phyloP scores from a whole-genome alignment of 1,139 yeast genomes.

The Meyerozyma carpophila region DNA sequence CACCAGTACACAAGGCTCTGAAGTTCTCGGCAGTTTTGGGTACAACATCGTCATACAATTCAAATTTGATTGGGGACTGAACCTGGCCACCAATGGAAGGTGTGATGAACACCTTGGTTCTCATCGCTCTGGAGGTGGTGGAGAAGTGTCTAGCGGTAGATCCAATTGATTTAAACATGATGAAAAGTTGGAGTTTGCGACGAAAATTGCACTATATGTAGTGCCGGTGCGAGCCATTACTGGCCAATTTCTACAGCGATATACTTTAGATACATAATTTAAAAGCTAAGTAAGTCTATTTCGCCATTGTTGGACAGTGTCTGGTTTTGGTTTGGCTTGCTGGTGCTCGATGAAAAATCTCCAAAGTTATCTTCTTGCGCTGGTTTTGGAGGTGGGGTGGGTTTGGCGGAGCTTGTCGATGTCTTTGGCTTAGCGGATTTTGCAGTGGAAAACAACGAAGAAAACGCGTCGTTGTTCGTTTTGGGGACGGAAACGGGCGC shows the following conservation, averaged over 20 bases:
- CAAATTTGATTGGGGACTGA: slow-evolving; percentile 30
- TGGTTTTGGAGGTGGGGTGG: slow-evolving; percentile 5
- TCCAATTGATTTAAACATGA: slow-evolving; percentile 4
- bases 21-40: slow-evolving; percentile 99
- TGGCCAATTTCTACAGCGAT: neutral
- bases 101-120: slow-evolving; percentile 23
- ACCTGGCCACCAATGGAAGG: slow-evolving; percentile 9
- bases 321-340: slow-evolving; percentile 10
- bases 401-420: slow-evolving; percentile 5
- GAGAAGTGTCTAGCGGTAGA: slow-evolving; percentile 32
- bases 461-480: slow-evolving; percentile 65
- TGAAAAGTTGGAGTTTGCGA: neutral
- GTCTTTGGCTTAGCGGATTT: slow-evolving; percentile 20
- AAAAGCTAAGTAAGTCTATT: slow-evolving; percentile 42
- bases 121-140: slow-evolving; percentile 25
- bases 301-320: slow-evolving; percentile 18
- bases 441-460: slow-evolving; percentile 73
- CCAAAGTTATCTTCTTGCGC: slow-evolving; percentile 22
- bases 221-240: neutral
- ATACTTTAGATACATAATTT: slow-evolving; percentile 3
- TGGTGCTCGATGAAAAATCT: slow-evolving; percentile 13
- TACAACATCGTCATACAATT: slow-evolving; percentile 87
- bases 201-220: neutral
- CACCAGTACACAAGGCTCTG: slow-evolving; percentile 96
- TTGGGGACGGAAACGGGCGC: slow-evolving; percentile 27